Evolutionary conservation across 1,284 basidiomycete species (phyloP), one percentile per base, ranked within the genome.

Genomic region (Schizophyllum commune): DNA sequence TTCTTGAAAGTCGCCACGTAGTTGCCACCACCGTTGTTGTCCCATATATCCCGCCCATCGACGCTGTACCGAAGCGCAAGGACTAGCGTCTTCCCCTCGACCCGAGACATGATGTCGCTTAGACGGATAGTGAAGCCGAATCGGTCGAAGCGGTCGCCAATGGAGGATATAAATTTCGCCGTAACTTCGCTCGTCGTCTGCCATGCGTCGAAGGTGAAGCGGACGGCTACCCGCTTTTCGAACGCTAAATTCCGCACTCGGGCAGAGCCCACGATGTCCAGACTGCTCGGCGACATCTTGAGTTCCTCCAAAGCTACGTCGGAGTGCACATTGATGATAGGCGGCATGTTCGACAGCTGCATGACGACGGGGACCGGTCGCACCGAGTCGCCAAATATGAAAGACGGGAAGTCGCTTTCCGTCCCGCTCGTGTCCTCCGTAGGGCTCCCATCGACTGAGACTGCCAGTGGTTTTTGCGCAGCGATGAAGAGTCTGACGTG

Each of bases 191-290:
- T 94, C 62, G 92, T 96, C 47, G 96, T 98, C 74, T 94, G 92
- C 96, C 96, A 98, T 69, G 81, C 83, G 72, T 98, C 96, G 67
- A 96, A 83, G 1, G 96, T 98, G 75, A 98, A 98, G 52, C 96
- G 86, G 21, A 94, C 85, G 8, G 87, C 90, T 61, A 98, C 82
- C 81, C 85, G 88, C 76, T 98, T 98, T 68, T 92, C 82, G 75
- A 88, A 98, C 2, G 92, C 85, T 56, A 97, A 70, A 72, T 98
- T 98, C 67, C 86, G 83, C 63, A 96, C 92, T 57, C 87, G 84
- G 39, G 95, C 83, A 51, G 80, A 79, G 20, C 96, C 96, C 32
- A 83, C 76, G 58, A 89, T 80, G 58, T 72, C 75, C 32, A 75
- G 73, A 39, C 80, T 77, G 65, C 92, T 91, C 32, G 85, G 77